Percentiles rank a stretch among this genome's conserved stretches.
phyloP scores from a whole-genome alignment of 192 early-diverging fungal species.

The Umbelopsis sp. region DNA sequence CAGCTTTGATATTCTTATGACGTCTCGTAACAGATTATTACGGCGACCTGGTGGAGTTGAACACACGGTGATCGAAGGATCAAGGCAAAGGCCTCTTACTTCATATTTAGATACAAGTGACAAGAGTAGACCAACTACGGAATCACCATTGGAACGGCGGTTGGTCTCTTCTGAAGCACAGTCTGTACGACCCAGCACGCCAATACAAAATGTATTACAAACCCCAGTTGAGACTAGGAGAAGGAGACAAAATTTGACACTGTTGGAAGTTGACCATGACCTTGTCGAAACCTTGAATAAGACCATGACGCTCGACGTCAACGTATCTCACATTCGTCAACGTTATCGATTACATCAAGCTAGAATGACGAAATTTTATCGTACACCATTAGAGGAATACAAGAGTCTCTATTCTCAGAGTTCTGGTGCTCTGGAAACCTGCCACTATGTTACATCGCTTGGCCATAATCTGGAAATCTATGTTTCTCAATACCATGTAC shows the following conservation, averaged over 20 bases:
- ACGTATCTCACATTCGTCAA: neutral
- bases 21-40: neutral
- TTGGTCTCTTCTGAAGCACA: too few species aligned
- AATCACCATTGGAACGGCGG: too few species aligned
- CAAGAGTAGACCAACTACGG: neutral
- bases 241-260: neutral
- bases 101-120: neutral
- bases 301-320: neutral
- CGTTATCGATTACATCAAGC: conserved; percentile 2
- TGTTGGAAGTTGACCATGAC: neutral
- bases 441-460: neutral
- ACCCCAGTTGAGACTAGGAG: neutral
- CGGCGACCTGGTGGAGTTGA: neutral
- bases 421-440: neutral
- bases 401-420: neutral
- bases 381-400: neutral
- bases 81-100: neutral
- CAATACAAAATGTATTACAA: conserved; percentile 2
- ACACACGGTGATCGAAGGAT: neutral
- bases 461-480: conserved; percentile 1
- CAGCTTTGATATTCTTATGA: neutral
- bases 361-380: neutral
- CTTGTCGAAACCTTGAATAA: neutral
- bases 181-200: neutral
- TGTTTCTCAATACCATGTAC: neutral